Base-by-base conservation (phyloP, 306 rosid genomes). In the Quercus suber region DNA sequence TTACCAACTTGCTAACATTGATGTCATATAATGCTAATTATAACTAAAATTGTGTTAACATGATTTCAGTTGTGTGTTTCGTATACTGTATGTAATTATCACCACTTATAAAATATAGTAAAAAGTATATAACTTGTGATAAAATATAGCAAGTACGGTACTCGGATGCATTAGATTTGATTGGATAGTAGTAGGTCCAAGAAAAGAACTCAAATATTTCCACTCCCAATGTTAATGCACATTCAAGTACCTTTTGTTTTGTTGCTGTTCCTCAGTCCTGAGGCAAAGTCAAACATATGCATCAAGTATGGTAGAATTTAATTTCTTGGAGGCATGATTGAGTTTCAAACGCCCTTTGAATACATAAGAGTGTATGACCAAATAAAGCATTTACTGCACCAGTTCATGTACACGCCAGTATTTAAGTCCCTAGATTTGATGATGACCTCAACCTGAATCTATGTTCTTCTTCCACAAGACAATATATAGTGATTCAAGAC, bases 361-460 rank as follows among this genome's bases (percentile, higher is more conserved):
- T 77, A 63, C 20, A 76, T 27, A 63, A 23, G 84, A 67, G 83
- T 88, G 93, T 79, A 51, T 78, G 83, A 86, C 86, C 89, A 83
- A 84, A 81, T 78, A 90, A 89, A 82, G 89, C 88, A 90, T 90
- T 90, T 83, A 90, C 85, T 82, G 37, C 89, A 60, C 41, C 33
- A n/a, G 73, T 70, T 80, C 82, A 71, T 51, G 83, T 83, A 80
- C 90, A 89, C 91, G 90, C 88, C 81, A 86, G 78, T 86, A 83
- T 86, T 89, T 64, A 86, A 72, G 82, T 82, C 86, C 76, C 82
- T 81, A 75, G 89, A 86, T 90, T 86, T 82, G 70, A 75, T 77
- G 37, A 75, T 90, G 92, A 86, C 79, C 84, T 89, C 89, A 86
- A 84, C 83, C 88, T 77, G 84, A 92, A 90, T 88, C 90, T 76